Evolutionary conservation across 768 basidiomycete species (phyloP), one percentile per base, ranked within the genome.

Genomic region (Sarcomyxa edulis): DNA sequence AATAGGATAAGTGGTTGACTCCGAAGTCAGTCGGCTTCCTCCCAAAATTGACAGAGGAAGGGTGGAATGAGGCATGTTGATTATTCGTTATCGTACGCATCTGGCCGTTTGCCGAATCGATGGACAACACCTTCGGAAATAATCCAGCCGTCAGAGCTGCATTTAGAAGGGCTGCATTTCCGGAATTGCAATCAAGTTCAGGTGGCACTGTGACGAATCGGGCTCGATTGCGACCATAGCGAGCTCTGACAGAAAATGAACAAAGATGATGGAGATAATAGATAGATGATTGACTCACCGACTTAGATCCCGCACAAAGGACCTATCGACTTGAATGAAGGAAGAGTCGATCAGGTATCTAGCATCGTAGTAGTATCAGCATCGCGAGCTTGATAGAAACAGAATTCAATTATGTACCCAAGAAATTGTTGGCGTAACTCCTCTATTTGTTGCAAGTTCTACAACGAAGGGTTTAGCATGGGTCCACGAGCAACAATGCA

Each of bases 371-470:
- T 29, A 34, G 34, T 12, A 22, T 33, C 37, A 48, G 27, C 33
- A 47, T n/a, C n/a, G n/a, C 31, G 12, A 14, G 7, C 18, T 16
- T 18, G 42, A 40, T 28, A n/a, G 14, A 15, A 14, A 36, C 24
- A 26, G 29, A 20, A 25, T n/a, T n/a, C n/a, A n/a, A n/a, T n/a
- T n/a, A 44, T 60, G 46, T 51, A 87, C 71, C 82, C 79, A 39
- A 91, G 64, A 45, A 90, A 78, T 55, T 99, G 95, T 52, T 93
- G 91, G 20, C 94, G 80, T 24, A 97, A 72, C 53, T 97, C 95
- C 58, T 98, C 95, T 21, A 99, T 95, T 60, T 96, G 92, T 61
- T 91, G 83, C 35, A 99, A 65, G 54, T 92, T 97, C 81, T 91
- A 34, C 32, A 34, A 21, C 22, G 34, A 41, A 38, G 33, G 20